Evolutionary conservation across 2,329 filamentous ascomycete genomes (phyloP), one percentile per base, ranked within the genome.

Genomic region (Basipetospora chlamydospora): DNA sequence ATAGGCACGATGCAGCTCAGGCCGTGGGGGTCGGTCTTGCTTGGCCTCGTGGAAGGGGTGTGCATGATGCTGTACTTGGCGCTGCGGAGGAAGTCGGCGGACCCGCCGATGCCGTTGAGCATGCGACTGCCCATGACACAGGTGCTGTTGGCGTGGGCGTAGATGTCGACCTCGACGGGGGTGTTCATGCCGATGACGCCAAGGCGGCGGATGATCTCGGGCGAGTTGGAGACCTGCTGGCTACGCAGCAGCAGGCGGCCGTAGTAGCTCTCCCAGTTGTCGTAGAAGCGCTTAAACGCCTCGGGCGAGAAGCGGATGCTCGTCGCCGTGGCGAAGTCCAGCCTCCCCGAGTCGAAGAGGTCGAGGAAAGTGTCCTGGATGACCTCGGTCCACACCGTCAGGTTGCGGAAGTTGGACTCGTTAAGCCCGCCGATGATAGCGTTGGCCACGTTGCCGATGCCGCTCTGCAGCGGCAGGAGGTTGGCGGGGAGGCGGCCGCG

Each of bases 171-270:
- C 60, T 93, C 86, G 32, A 93, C 83, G 16, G 85, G 85, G 0
- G 85, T 93, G 69, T 93, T 93, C 85, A 93, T 93, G 55, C 83
- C 85, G 48, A 94, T 93, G 46, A 86, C 77, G 42, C 85, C 85
- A 1, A 93, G 66, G 18, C 85, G 73, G 38, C 83, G 75, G 62
- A 93, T 93, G 60, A 93, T 86, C 60, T 93, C 85, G 41, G 85
- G 85, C 3, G 77, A 80, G 68, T 93, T 93, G 50, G 80, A 87
- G 8, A 93, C 81, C 53, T 82, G 74, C 62, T 93, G 85, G n/a
- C 78, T 78, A 43, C 86, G 81, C 33, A 93, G 76, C 39, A 93
- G 78, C 3, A 92, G 73, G 64, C 87, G 88, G 53, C 79, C 69
- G 34, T 80, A 66, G 59, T 93, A 93, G 26, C 63, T 54, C 46